Evolutionary conservation across 1,284 basidiomycete genomes (phyloP).

Genomic region (Ustilago trichophora): DNA sequence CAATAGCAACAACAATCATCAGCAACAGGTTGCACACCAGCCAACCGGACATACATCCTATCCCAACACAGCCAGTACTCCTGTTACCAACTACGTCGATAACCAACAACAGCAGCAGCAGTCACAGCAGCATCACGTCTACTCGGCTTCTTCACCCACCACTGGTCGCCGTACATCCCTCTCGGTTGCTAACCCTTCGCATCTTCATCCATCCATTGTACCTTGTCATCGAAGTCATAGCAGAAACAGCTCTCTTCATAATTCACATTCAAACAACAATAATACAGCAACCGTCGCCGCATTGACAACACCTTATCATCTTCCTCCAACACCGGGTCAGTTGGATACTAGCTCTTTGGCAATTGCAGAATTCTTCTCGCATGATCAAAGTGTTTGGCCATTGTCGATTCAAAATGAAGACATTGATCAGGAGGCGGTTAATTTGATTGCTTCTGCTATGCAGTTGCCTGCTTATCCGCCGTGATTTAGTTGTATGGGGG

Average conservation of each 20-base stretch:
- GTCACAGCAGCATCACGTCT: no score
- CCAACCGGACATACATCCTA: not conserved
- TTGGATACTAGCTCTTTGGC: conserved; percentile 37
- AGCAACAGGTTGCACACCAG: not conserved
- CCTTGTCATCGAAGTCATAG: no score
- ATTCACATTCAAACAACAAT: not conserved
- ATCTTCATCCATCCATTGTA: conserved; percentile 10
- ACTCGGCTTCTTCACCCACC: no score
- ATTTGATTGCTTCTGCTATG: conserved; percentile 38
- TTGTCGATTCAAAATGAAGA: conserved; percentile 43
- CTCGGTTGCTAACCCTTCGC: not conserved
- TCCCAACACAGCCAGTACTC: no score
- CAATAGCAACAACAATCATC: not conserved
- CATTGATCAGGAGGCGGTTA: conserved; percentile 39
- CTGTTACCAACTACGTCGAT: not conserved
- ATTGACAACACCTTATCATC: conserved; percentile 1
- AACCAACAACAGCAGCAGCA: not conserved
- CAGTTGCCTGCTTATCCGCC: conserved; percentile 31
- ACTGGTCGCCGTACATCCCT: not conserved
- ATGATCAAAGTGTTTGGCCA: conserved; percentile 47
- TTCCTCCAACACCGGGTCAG: conserved; percentile 25
- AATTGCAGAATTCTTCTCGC: conserved; percentile 47
- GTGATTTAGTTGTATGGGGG: not conserved
- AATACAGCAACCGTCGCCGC: not conserved
- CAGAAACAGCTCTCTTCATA: conserved; percentile 4